phyloP scores from a whole-genome alignment of 176 grass and related monocot genomes.

The Chrysopogon serrulatus region DNA sequence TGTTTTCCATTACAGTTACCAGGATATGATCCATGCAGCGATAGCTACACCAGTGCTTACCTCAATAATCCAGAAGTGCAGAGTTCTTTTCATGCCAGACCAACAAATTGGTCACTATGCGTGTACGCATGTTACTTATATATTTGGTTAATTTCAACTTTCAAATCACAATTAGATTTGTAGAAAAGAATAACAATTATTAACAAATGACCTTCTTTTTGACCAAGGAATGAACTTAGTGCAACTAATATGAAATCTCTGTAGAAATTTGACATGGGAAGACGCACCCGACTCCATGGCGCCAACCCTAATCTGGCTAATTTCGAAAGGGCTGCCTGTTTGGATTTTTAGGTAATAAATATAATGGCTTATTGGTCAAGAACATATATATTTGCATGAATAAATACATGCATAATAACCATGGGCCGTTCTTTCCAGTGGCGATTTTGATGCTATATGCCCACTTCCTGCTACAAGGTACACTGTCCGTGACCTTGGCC shows the following conservation, averaged over 20 bases:
- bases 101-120: slow-evolving; percentile 25
- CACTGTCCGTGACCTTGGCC: slow-evolving; percentile 10
- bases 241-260: neutral
- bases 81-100: slow-evolving; percentile 33
- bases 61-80: slow-evolving; percentile 45
- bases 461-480: slow-evolving; percentile 32
- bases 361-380: neutral
- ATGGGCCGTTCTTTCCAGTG: neutral
- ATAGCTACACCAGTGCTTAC: neutral
- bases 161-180: too few species aligned
- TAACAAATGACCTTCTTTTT: neutral
- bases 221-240: too few species aligned
- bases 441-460: slow-evolving; percentile 38
- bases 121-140: neutral
- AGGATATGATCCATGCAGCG: slow-evolving; percentile 32
- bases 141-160: too few species aligned
- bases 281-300: slow-evolving; percentile 10
- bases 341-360: slow-evolving; percentile 48
- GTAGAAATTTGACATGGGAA: neutral
- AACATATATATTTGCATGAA: neutral
- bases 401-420: neutral
- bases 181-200: too few species aligned
- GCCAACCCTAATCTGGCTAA: slow-evolving; percentile 12
- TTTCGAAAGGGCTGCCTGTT: slow-evolving; percentile 9
- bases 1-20: slow-evolving; percentile 11